A percentile compares a stretch with the other conserved stretches of the same genome.
These are phyloP conservation scores for Globisporangium ultimum DNA, from an alignment of 352 stramenopile species.

Conservation along the genomic window DNA sequence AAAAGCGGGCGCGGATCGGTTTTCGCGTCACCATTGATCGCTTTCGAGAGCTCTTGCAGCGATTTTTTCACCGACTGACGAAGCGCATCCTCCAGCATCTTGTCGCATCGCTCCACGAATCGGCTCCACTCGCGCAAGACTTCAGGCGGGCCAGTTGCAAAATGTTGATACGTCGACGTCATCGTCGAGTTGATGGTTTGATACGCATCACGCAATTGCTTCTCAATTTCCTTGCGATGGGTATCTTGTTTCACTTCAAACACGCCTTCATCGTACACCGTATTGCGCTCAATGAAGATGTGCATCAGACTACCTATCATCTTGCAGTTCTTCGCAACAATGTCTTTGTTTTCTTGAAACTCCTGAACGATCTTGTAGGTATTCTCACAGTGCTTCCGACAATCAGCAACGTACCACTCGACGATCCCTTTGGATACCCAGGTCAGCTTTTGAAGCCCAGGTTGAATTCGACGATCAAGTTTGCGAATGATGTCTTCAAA, in stretches of 20 bases:
- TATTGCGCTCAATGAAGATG: constrained; percentile 93
- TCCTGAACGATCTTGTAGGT: constrained; percentile 88
- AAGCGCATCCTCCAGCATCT: constrained; percentile 88
- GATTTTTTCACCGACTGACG: constrained; percentile 93
- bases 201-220: constrained; percentile 73
- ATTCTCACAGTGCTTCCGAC: constrained; percentile 84
- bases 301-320: constrained; percentile 87
- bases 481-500: constrained; percentile 95
- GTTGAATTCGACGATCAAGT: constrained; percentile 91
- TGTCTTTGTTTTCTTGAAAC: constrained; percentile 89
- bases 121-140: constrained; percentile 92
- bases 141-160: constrained; percentile 82
- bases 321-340: constrained; percentile 87
- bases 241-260: constrained; percentile 91
- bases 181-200: constrained; percentile 88
- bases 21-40: constrained; percentile 93
- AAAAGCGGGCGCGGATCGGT: constrained; percentile 91
- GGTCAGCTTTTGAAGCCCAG: constrained; percentile 91
- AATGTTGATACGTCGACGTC: constrained; percentile 90
- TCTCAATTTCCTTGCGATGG: constrained; percentile 85
- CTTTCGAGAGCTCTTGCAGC: constrained; percentile 91
- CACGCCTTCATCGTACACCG: constrained; percentile 91
- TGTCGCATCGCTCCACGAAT: constrained; percentile 89
- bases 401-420: constrained; percentile 91
- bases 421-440: constrained; percentile 92